Conservation (phyloP, 2,329 filamentous ascomycete species). For the Xylariaceae sp. region DNA sequence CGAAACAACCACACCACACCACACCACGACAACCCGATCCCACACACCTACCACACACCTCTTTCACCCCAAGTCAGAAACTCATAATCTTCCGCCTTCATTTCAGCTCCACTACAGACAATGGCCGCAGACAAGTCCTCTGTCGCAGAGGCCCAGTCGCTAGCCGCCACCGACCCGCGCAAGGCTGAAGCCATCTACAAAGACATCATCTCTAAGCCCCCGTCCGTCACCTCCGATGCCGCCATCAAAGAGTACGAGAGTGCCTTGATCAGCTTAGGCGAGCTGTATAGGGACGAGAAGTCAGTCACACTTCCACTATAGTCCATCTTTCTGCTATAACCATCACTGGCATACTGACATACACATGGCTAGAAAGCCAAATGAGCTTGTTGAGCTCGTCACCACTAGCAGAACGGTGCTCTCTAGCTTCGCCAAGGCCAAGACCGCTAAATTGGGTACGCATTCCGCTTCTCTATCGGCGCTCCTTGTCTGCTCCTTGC, state of each 20-base stretch:
- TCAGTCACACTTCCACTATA: conserved; percentile 38
- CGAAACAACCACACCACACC: too few species aligned
- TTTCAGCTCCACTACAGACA: not conserved
- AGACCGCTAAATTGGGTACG: conserved; percentile 95
- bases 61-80: not conserved
- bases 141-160: conserved; percentile 84
- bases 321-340: not conserved
- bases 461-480: not conserved
- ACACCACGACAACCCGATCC: not conserved
- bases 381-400: conserved; percentile 86
- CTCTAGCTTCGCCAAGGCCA: conserved; percentile 96
- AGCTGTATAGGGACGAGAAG: conserved; percentile 89
- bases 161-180: conserved; percentile 74
- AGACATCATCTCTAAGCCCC: conserved; percentile 81
- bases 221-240: conserved; percentile 77
- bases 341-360: conserved; percentile 26
- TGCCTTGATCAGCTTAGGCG: conserved; percentile 82
- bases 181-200: conserved; percentile 88
- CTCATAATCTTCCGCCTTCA: not conserved
- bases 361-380: conserved; percentile 58
- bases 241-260: conserved; percentile 89
- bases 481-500: not conserved
- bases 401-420: conserved; percentile 87
- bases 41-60: not conserved
- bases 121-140: conserved; percentile 33